These are phyloP conservation scores for Penicillium daleae DNA, from an alignment of 495 filamentous ascomycete species.

Conservation along the genomic window DNA sequence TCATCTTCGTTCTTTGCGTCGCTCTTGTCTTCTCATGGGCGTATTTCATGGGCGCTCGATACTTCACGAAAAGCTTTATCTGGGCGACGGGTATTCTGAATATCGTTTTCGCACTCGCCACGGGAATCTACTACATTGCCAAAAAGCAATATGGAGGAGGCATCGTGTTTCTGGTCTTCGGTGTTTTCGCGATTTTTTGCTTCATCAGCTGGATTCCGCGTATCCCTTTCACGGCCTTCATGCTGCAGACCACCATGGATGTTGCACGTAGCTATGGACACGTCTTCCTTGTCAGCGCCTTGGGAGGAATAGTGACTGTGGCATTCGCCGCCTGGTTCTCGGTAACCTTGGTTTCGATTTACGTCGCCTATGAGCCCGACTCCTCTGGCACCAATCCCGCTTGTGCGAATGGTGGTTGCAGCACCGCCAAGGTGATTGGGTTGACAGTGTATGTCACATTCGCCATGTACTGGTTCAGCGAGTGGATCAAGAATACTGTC, in stretches of 20 bases:
- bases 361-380: slow-evolving; percentile 76
- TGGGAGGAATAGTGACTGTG: slow-evolving; percentile 75
- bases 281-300: slow-evolving; percentile 80
- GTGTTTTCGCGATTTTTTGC: slow-evolving; percentile 77
- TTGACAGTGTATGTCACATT: slow-evolving; percentile 87
- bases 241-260: slow-evolving; percentile 87
- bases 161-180: slow-evolving; percentile 83
- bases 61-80: slow-evolving; percentile 88
- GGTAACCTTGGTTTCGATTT: slow-evolving; percentile 65
- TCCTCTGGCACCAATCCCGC: slow-evolving; percentile 57
- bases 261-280: slow-evolving; percentile 81
- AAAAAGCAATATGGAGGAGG: slow-evolving; percentile 77
- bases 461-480: slow-evolving; percentile 88
- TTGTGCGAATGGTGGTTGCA: slow-evolving; percentile 74
- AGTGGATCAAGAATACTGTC: slow-evolving; percentile 90
- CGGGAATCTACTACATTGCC: slow-evolving; percentile 68
- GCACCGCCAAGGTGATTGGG: slow-evolving; percentile 75
- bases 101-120: slow-evolving; percentile 67
- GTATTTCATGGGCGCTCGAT: slow-evolving; percentile 77
- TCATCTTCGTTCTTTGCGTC: slow-evolving; percentile 72
- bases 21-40: slow-evolving; percentile 73
- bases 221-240: slow-evolving; percentile 87
- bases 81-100: slow-evolving; percentile 80
- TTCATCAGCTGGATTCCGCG: slow-evolving; percentile 83
- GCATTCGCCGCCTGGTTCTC: slow-evolving; percentile 73